Evolutionary conservation across 2,329 filamentous ascomycete genomes (phyloP).

Genomic region (Scolecobasidium constrictum): DNA sequence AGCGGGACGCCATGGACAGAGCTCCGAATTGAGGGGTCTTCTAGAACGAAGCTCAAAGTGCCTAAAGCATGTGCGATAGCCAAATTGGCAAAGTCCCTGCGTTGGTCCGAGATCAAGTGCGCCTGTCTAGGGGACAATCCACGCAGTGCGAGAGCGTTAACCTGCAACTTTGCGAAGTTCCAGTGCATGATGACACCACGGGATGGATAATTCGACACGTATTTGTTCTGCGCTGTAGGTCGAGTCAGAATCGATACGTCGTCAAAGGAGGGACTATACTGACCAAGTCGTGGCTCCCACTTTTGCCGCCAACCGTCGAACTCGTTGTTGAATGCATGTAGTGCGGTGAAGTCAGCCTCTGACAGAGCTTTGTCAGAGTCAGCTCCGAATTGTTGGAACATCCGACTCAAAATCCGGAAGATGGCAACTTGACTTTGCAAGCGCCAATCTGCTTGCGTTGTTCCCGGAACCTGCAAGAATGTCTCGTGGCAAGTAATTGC

Average conservation of each 20-base stretch:
- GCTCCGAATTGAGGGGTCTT: conserved; percentile 32
- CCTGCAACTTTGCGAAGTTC: conserved; percentile 39
- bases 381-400: conserved; percentile 11
- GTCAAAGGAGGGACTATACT: neutral
- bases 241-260: neutral
- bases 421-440: conserved; percentile 13
- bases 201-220: conserved; percentile 38
- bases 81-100: conserved; percentile 28
- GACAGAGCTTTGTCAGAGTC: conserved; percentile 9
- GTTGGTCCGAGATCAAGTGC: conserved; percentile 32
- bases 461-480: conserved; percentile 22
- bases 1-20: conserved; percentile 32
- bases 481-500: conserved; percentile 18
- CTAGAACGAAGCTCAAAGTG: conserved; percentile 30
- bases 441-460: conserved; percentile 18
- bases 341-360: conserved; percentile 6
- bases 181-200: conserved; percentile 40
- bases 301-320: conserved; percentile 11
- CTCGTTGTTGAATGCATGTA: conserved; percentile 8
- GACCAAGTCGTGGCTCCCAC: conserved; percentile 11
- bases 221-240: conserved; percentile 30
- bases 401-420: conserved; percentile 10
- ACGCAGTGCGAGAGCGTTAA: conserved; percentile 39
- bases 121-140: conserved; percentile 28
- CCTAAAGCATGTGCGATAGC: conserved; percentile 32